Evolutionary conservation across 768 basidiomycete species (phyloP).

Genomic region (Amylocystis lapponica): DNA sequence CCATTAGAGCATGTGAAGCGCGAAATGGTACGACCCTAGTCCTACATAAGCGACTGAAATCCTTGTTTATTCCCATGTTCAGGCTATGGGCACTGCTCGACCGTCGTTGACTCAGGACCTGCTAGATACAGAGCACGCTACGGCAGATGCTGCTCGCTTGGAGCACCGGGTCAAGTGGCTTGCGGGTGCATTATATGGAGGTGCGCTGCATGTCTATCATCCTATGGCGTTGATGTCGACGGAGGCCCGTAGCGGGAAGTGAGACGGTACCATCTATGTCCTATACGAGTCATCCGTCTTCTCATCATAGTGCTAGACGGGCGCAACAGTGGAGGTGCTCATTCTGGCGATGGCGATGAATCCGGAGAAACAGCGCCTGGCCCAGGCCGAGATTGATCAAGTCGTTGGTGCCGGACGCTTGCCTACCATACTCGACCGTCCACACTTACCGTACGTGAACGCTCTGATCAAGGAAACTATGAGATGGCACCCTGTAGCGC

Average conservation of each 20-base stretch:
- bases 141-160: too few relatives aligned
- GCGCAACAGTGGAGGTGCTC: slow-evolving; percentile 22
- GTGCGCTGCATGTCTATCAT: too few relatives aligned
- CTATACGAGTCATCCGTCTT: slow-evolving; percentile 41
- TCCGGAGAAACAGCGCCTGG: slow-evolving; percentile 21
- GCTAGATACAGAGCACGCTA: slow-evolving; percentile 23
- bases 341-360: slow-evolving; percentile 30
- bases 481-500: slow-evolving; percentile 29
- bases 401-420: slow-evolving; percentile 18
- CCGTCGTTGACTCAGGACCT: slow-evolving; percentile 14
- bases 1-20: slow-evolving; percentile 19
- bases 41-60: too few relatives aligned
- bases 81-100: slow-evolving; percentile 9
- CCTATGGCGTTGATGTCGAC: too few relatives aligned
- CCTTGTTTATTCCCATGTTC: too few relatives aligned
- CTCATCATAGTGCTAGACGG: slow-evolving; percentile 13
- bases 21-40: slow-evolving; percentile 19
- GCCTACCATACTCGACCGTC: slow-evolving; percentile 13
- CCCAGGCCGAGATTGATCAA: slow-evolving; percentile 24
- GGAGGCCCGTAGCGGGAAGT: slow-evolving; percentile 9
- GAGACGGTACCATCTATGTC: slow-evolving; percentile 5
- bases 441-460: slow-evolving; percentile 15
- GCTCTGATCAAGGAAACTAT: slow-evolving; percentile 19
- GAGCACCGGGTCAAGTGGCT: slow-evolving; percentile 6
- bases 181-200: slow-evolving; percentile 7